These are phyloP conservation scores for Penicillium robsamsonii DNA, from an alignment of 495 filamentous ascomycete species.

Conservation along the genomic window DNA sequence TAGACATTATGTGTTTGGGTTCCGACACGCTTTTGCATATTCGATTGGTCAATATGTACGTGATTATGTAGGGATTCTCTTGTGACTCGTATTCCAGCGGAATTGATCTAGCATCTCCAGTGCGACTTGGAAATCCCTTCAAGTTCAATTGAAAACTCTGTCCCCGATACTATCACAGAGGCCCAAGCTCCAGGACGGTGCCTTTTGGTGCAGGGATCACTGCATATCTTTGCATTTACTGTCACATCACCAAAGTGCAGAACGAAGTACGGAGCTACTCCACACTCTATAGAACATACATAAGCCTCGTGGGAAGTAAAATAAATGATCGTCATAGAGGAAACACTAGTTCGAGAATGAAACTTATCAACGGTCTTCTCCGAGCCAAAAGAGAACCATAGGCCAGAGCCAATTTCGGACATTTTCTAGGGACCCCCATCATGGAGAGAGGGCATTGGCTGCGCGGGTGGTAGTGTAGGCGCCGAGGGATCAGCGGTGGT, in stretches of 20 bases:
- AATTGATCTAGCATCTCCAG: conserved; percentile 4
- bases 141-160: conserved; percentile 26
- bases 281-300: background rate
- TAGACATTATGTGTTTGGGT: too few relatives aligned
- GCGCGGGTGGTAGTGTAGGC: conserved; percentile 18
- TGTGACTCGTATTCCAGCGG: background rate
- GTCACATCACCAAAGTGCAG: conserved; percentile 23
- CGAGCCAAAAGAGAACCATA: background rate
- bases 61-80: background rate
- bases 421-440: too few relatives aligned
- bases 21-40: background rate
- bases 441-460: conserved; percentile 18
- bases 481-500: conserved; percentile 26
- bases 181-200: conserved; percentile 30
- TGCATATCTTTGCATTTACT: conserved; percentile 10
- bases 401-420: background rate
- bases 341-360: conserved; percentile 7
- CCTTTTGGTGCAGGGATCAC: conserved; percentile 22
- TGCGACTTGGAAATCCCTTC: conserved; percentile 6
- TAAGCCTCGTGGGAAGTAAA: background rate
- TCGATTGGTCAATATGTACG: background rate
- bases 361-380: conserved; percentile 1
- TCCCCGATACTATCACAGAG: conserved; percentile 20
- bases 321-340: conserved; percentile 5
- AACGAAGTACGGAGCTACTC: background rate